phyloP scores from a whole-genome alignment of 192 early-diverging fungal genomes.

The Entomortierella chlamydospora region DNA sequence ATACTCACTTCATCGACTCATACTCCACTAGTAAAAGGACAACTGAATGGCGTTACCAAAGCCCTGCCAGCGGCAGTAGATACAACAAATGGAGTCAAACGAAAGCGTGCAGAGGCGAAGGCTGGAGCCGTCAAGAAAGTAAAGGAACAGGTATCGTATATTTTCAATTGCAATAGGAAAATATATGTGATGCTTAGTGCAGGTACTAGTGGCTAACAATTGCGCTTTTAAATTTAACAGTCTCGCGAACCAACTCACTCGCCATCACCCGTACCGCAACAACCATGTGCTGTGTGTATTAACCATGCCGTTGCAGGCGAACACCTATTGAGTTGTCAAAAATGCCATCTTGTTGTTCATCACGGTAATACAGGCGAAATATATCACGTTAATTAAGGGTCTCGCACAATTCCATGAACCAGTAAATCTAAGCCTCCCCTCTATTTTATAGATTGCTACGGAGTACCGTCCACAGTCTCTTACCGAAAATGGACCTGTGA shows the following conservation, averaged over 20 bases:
- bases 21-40: constrained; percentile 16
- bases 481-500: constrained; percentile 59
- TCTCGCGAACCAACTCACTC: constrained; percentile 46
- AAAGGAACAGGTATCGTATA: constrained; percentile 41
- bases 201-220: not conserved
- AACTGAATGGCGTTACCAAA: constrained; percentile 10
- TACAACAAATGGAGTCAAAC: constrained; percentile 15
- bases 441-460: constrained; percentile 60
- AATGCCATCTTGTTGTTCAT: constrained; percentile 63
- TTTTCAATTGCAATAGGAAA: not conserved
- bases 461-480: constrained; percentile 18
- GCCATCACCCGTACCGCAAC: constrained; percentile 48
- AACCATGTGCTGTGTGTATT: constrained; percentile 58
- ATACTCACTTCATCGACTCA: not conserved
- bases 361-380: constrained; percentile 47
- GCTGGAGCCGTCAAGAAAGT: constrained; percentile 9
- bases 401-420: no score
- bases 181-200: not conserved
- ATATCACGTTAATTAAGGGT: no score
- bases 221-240: constrained; percentile 1
- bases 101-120: constrained; percentile 30
- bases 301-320: constrained; percentile 19
- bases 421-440: no score
- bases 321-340: constrained; percentile 55
- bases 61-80: constrained; percentile 4